phyloP scores from a whole-genome alignment of 1,139 yeast species.

The Hansenula anomala region DNA sequence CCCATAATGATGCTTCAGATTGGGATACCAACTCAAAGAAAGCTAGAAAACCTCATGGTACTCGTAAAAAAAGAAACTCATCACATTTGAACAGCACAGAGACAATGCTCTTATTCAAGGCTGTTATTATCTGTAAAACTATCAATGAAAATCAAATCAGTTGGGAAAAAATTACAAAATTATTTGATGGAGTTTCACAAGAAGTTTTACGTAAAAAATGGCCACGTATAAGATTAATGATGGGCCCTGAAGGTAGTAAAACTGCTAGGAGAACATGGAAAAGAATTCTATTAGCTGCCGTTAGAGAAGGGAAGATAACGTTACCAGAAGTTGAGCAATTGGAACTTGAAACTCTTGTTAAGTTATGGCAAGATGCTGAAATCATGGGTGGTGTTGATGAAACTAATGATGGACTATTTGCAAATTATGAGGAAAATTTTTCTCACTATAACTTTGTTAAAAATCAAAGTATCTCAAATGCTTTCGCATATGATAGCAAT shows the following conservation, averaged over 20 bases:
- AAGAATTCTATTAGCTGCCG: constrained; percentile 44
- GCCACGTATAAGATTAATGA: constrained; percentile 52
- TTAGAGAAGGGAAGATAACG: constrained; percentile 44
- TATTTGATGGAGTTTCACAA: constrained; percentile 34
- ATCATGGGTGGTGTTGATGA: constrained; percentile 15
- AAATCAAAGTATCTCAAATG: constrained; percentile 18
- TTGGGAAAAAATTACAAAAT: constrained; percentile 49
- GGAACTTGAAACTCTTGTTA: constrained; percentile 44
- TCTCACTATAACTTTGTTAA: constrained; percentile 22
- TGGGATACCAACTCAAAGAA: background rate
- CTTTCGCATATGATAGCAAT: constrained; percentile 15
- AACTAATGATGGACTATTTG: constrained; percentile 23
- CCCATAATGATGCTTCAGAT: background rate
- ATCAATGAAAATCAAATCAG: constrained; percentile 46
- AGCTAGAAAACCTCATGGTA: background rate
- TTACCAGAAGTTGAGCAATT: constrained; percentile 41
- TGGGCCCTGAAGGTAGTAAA: constrained; percentile 52
- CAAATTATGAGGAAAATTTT: constrained; percentile 28
- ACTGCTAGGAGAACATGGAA: constrained; percentile 60
- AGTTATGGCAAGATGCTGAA: constrained; percentile 55
- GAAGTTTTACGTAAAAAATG: constrained; percentile 48
- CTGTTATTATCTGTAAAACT: constrained; percentile 61
- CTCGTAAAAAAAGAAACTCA: constrained; percentile 15
- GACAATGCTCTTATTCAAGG: constrained; percentile 45
- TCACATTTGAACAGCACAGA: constrained; percentile 32